phyloP scores from a whole-genome alignment of 139 green algal genomes.

The Chlorella ohadii region DNA sequence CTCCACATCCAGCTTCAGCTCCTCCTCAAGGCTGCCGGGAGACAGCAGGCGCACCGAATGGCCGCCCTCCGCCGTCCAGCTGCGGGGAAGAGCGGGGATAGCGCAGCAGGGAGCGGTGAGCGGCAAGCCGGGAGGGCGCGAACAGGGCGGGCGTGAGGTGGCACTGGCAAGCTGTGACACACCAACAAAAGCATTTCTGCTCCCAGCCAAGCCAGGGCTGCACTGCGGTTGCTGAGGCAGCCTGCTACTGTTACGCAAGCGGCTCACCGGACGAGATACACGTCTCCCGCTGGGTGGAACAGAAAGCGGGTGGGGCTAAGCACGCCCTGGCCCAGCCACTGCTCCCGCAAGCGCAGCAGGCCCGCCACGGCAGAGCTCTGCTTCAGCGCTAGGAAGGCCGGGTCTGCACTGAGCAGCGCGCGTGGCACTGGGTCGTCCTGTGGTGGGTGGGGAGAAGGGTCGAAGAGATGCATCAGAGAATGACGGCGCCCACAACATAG shows the following conservation, averaged over 20 bases:
- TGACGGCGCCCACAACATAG: too few species aligned
- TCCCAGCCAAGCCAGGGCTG: too few species aligned
- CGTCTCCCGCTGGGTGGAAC: conserved; percentile 58
- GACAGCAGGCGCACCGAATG: conserved; percentile 38
- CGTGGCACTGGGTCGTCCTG: conserved; percentile 70
- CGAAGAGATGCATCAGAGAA: too few species aligned
- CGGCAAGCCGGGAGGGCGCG: too few species aligned
- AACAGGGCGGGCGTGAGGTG: too few species aligned
- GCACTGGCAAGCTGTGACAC: too few species aligned
- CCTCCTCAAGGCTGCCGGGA: conserved; percentile 37
- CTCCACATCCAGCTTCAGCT: conserved; percentile 44
- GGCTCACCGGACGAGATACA: conserved; percentile 58
- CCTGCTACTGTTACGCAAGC: not conserved
- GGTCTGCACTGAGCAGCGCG: conserved; percentile 70
- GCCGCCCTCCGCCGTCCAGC: conserved; percentile 22
- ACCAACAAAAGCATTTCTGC: too few species aligned
- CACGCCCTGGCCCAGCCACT: conserved; percentile 47
- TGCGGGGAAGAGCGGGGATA: not conserved
- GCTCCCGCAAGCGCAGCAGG: conserved; percentile 54
- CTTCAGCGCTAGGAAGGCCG: conserved; percentile 54
- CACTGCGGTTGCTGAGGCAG: too few species aligned
- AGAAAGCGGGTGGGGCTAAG: conserved; percentile 61
- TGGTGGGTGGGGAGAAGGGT: too few species aligned
- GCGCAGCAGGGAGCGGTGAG: too few species aligned
- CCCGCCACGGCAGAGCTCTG: conserved; percentile 24